Evolutionary conservation across 2,329 filamentous ascomycete genomes (phyloP).

Genomic region (Pseudocercospora pini-densiflorae): DNA sequence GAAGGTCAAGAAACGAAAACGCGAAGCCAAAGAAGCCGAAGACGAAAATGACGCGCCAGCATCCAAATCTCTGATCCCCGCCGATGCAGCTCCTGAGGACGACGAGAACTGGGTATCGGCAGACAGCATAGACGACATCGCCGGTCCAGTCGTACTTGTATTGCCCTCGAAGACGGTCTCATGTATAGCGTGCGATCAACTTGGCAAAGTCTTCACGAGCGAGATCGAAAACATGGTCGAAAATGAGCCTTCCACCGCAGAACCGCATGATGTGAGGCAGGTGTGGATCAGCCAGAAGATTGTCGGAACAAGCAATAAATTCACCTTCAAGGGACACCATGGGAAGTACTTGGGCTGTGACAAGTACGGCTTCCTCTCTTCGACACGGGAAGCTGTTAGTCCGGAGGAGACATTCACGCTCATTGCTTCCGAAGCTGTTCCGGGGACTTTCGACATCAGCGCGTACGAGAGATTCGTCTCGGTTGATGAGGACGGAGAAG

Average conservation of each 20-base stretch:
- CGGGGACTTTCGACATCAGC: conserved; percentile 34
- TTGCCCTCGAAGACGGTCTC: conserved; percentile 70
- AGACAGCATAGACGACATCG: conserved; percentile 72
- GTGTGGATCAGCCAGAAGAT: conserved; percentile 92
- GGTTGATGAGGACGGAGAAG: conserved; percentile 60
- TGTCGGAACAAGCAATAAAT: conserved; percentile 73
- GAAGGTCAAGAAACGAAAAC: conserved; percentile 81
- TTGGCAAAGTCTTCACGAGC: conserved; percentile 83
- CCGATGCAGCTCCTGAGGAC: conserved; percentile 50
- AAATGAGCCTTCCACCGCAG: conserved; percentile 77
- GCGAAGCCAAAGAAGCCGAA: conserved; percentile 53
- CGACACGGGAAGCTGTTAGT: conserved; percentile 79
- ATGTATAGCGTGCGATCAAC: conserved; percentile 82
- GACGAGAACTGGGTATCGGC: conserved; percentile 94
- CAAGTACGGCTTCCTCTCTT: conserved; percentile 77
- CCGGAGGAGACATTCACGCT: conserved; percentile 79
- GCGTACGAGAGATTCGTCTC: conserved; percentile 72
- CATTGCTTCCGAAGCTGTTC: conserved; percentile 14
- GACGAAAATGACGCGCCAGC: conserved; percentile 40
- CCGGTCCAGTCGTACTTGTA: conserved; percentile 82
- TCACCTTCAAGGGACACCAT: conserved; percentile 88
- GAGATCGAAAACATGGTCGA: conserved; percentile 88
- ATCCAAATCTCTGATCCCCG: conserved; percentile 41
- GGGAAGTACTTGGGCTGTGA: conserved; percentile 88
- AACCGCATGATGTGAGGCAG: conserved; percentile 94